Evolutionary conservation across 2,329 filamentous ascomycete species (phyloP).

Genomic region (Epicoccum sorghinum): DNA sequence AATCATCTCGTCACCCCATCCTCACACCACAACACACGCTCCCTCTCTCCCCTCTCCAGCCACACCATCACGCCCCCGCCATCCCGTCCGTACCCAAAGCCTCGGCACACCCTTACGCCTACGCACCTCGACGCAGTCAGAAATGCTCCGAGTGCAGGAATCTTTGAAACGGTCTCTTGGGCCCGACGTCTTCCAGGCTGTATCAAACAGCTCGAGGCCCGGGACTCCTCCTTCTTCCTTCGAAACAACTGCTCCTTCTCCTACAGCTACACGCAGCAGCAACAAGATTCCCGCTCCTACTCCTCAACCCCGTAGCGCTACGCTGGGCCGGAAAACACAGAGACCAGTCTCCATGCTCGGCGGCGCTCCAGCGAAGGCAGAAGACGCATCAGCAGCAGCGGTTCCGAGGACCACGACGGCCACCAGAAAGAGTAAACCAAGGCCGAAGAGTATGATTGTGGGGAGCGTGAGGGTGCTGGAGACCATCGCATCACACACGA

Average conservation of each 20-base stretch:
- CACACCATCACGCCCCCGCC: slow-evolving; percentile 1
- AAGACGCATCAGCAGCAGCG: background rate
- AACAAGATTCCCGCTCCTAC: background rate
- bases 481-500: slow-evolving; percentile 1
- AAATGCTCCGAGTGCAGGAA: slow-evolving; percentile 13
- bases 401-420: background rate
- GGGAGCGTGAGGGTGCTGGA: slow-evolving; percentile 7
- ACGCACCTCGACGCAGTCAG: slow-evolving; percentile 17
- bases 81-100: slow-evolving; percentile 2
- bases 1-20: too few species aligned
- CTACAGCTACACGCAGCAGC: background rate
- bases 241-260: background rate
- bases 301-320: background rate
- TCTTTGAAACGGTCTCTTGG: slow-evolving; percentile 18
- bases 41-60: background rate
- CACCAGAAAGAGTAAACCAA: slow-evolving; percentile 7
- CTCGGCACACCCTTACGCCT: slow-evolving; percentile 6
- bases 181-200: slow-evolving; percentile 3
- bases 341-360: slow-evolving; percentile 2
- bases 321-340: background rate
- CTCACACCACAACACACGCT: background rate
- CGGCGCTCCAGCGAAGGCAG: background rate
- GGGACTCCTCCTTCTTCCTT: background rate
- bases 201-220: background rate
- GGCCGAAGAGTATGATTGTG: slow-evolving; percentile 16